These are phyloP conservation scores for Erysiphe neolycopersici DNA, from an alignment of 2,329 filamentous ascomycete genomes.

Conservation along the genomic window DNA sequence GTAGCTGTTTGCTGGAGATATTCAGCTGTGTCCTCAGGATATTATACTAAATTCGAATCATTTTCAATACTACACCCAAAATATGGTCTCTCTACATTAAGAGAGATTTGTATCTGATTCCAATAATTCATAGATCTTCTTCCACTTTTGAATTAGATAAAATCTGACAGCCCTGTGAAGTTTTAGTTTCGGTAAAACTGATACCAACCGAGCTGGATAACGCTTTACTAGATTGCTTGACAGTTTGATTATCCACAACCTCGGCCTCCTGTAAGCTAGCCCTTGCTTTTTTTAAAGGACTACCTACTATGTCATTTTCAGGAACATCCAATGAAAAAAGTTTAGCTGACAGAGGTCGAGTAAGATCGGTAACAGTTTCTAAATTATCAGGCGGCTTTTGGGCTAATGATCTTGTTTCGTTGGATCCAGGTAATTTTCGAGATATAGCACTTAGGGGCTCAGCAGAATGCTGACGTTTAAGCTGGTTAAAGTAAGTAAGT, in stretches of 20 bases:
- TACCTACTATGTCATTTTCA: conserved; percentile 28
- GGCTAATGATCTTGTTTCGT: conserved; percentile 17
- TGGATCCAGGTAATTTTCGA: conserved; percentile 21
- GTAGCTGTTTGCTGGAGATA: not conserved
- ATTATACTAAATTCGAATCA: too few relatives aligned
- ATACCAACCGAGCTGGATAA: not conserved
- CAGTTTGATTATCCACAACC: not conserved
- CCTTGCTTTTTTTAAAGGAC: conserved; percentile 51
- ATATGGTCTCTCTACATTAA: not conserved
- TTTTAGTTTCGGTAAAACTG: not conserved
- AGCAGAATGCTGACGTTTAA: conserved; percentile 55
- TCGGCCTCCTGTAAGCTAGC: conserved; percentile 27
- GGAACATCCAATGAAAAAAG: conserved; percentile 19
- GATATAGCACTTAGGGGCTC: conserved; percentile 29
- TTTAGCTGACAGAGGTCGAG: conserved; percentile 11
- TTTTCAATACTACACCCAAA: not conserved
- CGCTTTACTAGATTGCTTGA: not conserved
- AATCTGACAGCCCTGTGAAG: not conserved
- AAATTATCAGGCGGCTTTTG: conserved; percentile 18
- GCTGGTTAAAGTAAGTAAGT: conserved; percentile 23
- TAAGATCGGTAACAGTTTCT: conserved; percentile 13
- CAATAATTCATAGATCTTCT: not conserved
- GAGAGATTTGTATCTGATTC: not conserved
- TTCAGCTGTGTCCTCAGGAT: not conserved
- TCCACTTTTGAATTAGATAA: not conserved